A percentile compares a stretch with the other conserved stretches of the same genome.
phyloP scores from a whole-genome alignment of 176 grass and related monocot species.

The Oryza meridionalis region DNA sequence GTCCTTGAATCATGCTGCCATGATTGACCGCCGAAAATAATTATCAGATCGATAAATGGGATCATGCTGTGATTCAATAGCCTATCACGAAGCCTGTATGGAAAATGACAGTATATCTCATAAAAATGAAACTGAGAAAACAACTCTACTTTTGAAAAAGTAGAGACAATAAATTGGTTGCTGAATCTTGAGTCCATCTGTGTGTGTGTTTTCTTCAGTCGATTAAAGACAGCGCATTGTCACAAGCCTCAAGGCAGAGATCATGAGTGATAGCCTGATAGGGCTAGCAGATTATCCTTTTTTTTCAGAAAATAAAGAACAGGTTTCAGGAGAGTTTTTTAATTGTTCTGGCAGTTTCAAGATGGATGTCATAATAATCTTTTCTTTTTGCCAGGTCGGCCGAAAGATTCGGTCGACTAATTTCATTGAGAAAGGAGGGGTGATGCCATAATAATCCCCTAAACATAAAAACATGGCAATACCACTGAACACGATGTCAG shows the following conservation, averaged over 20 bases:
- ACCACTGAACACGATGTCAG: not conserved
- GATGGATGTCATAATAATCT: not conserved
- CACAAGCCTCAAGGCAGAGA: not conserved
- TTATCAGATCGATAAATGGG: not conserved
- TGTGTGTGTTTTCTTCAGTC: not conserved
- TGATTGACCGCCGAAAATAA: not conserved
- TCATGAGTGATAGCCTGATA: not conserved
- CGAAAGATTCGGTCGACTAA: no score
- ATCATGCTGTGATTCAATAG: not conserved
- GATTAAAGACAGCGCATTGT: not conserved
- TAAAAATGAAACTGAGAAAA: not conserved
- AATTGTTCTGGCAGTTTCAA: not conserved
- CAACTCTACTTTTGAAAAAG: no score
- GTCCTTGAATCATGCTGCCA: constrained; percentile 17
- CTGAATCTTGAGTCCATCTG: not conserved
- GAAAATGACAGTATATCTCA: not conserved
- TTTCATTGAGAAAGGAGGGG: no score
- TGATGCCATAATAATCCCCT: not conserved
- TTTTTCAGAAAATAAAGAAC: not conserved
- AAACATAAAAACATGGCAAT: not conserved
- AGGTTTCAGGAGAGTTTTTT: no score
- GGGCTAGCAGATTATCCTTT: not conserved
- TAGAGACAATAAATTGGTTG: not conserved
- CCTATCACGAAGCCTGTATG: not conserved
- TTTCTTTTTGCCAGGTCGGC: no score